A percentile compares a stretch with the other conserved stretches of the same genome.
Conservation (phyloP, 768 basidiomycete species). For the Amyloporia xantha region DNA sequence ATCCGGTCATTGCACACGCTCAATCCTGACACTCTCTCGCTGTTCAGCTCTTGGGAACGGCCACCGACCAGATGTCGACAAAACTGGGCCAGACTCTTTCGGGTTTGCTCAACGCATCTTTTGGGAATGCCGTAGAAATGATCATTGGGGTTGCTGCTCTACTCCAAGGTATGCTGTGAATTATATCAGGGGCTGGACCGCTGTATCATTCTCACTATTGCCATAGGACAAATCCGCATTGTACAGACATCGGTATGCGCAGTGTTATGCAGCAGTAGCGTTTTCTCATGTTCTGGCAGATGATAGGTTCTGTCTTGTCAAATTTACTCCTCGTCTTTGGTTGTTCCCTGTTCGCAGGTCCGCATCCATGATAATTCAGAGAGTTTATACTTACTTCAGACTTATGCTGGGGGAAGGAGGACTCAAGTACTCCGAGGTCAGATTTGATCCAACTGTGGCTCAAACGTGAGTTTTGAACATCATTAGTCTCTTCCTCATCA, state of each 20-base stretch:
- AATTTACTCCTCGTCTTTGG: conserved; percentile 88
- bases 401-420: no score
- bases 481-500: neutral
- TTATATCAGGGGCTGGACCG: neutral
- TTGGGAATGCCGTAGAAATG: conserved; percentile 82
- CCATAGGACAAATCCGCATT: conserved; percentile 68
- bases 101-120: conserved; percentile 80
- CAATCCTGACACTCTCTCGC: neutral
- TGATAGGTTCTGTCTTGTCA: conserved; percentile 90
- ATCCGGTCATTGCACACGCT: neutral
- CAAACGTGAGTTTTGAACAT: conserved; percentile 51
- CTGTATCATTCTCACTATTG: neutral
- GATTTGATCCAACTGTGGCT: conserved; percentile 81
- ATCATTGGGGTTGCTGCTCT: conserved; percentile 87
- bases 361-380: no score
- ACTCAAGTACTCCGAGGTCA: conserved; percentile 53
- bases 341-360: conserved; percentile 82
- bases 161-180: conserved; percentile 50
- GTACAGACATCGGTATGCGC: conserved; percentile 80
- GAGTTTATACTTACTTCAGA: no score
- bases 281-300: conserved; percentile 32
- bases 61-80: conserved; percentile 75
- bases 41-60: conserved; percentile 63
- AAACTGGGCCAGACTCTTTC: conserved; percentile 81
- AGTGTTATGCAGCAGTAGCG: neutral